Evolutionary conservation across 2,329 filamentous ascomycete species (phyloP), one percentile per base, ranked within the genome.

Genomic region (Lachnellula arida): DNA sequence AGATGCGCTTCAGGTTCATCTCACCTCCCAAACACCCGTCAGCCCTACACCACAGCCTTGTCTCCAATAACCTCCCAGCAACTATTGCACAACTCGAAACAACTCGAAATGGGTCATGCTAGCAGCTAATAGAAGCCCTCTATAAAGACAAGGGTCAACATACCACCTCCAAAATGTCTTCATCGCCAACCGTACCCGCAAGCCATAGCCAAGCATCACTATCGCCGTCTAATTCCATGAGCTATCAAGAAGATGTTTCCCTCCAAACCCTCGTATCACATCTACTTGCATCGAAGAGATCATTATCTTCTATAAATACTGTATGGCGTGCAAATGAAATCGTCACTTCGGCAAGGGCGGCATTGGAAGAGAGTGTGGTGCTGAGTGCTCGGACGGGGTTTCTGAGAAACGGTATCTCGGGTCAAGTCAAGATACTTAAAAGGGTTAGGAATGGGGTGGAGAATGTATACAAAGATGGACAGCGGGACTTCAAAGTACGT

Each of bases 241-340:
- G 56, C 44, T 59, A 60, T 22, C 58, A 32, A 32, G 65, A 69
- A 32, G 65, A 69, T 40, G 60, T 67, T 9, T 72, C 80, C 23
- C 81, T 96, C 67, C 90, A 96, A 65, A 85, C 84, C 23, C 84
- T 97, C 44, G 89, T 97, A 54, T 82, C 85, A 52, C 86, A 96
- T 73, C 86, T 97, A 37, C 84, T 97, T 42, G 86, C 88, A 32
- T 89, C 93, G 8, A 97, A 97, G 71, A 85, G 90, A 46, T 92
- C 92, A 1, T 81, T 97, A 4, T 89, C 88, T 15, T 91, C 91
- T 11, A 91, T 95, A 70, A 84, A 80, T 43, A 85, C 89, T 58
- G 90, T 97, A 51, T 86, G 89, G 69, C 88, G 89, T 57, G 92
- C 91, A 62, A 92, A 94, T 68, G 88, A 95, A 67, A 85, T 97